These are phyloP conservation scores for Phyllachora maydis DNA, from an alignment of 2,329 filamentous ascomycete species.

Conservation along the genomic window DNA sequence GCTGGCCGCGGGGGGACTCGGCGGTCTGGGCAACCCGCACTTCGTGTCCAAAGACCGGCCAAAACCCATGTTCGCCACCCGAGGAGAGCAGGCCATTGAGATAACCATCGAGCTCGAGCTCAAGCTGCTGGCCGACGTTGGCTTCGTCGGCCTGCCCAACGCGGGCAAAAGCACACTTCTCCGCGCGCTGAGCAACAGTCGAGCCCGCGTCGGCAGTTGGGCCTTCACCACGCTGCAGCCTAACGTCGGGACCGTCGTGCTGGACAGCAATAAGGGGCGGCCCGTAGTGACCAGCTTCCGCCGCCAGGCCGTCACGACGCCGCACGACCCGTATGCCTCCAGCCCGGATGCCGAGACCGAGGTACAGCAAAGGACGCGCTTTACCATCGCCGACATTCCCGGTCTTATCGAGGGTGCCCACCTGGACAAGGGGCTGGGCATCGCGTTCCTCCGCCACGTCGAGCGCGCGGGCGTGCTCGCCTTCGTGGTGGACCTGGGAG, in stretches of 20 bases:
- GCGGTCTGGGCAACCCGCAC: conserved; percentile 83
- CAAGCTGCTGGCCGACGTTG: conserved; percentile 87
- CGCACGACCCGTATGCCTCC: conserved; percentile 12
- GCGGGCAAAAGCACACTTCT: conserved; percentile 90
- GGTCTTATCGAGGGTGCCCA: conserved; percentile 86
- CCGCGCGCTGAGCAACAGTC: conserved; percentile 69
- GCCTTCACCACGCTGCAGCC: conserved; percentile 91
- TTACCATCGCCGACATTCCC: conserved; percentile 90
- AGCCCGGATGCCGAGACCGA: conserved; percentile 20
- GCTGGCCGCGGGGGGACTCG: conserved; percentile 70
- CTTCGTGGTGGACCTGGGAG: conserved; percentile 75
- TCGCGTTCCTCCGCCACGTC: conserved; percentile 83
- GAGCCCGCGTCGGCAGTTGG: conserved; percentile 82
- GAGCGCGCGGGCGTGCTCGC: conserved; percentile 84
- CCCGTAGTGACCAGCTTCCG: conserved; percentile 26
- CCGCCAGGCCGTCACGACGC: conserved; percentile 18
- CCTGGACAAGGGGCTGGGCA: conserved; percentile 73
- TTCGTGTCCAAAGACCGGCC: conserved; percentile 60
- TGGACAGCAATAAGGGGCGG: conserved; percentile 69
- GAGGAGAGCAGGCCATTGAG: conserved; percentile 59
- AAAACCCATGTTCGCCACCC: conserved; percentile 73
- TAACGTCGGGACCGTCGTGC: conserved; percentile 86
- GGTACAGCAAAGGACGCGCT: conserved; percentile 46
- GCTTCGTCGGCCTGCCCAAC: conserved; percentile 85
- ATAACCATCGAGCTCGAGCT: conserved; percentile 75